Evolutionary conservation across 306 rosid species (phyloP).

Genomic region (Sechiopsis laciniata): DNA sequence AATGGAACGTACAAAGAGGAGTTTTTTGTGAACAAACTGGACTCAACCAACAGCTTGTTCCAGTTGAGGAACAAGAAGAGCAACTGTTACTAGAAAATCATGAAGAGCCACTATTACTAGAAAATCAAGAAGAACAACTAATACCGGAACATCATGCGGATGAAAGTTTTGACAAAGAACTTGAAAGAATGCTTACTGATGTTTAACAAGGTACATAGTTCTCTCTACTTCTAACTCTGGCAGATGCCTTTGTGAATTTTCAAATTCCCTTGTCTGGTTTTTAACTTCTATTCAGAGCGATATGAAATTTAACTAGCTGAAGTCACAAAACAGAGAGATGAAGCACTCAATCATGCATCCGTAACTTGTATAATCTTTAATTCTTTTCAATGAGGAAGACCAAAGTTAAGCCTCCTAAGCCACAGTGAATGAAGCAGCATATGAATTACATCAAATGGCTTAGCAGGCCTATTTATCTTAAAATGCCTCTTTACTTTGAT

Average conservation of each 20-base stretch:
- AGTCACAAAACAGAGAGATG: neutral
- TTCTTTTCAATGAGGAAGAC: conserved; percentile 17
- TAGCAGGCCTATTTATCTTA: conserved; percentile 53
- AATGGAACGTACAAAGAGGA: conserved; percentile 53
- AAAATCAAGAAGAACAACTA: neutral
- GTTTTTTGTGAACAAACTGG: conserved; percentile 52
- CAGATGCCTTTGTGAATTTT: neutral
- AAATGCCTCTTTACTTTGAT: conserved; percentile 45
- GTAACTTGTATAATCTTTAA: neutral
- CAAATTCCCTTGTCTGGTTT: neutral
- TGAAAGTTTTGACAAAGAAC: conserved; percentile 27
- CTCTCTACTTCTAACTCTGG: neutral
- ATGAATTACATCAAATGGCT: conserved; percentile 58
- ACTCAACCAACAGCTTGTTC: conserved; percentile 19
- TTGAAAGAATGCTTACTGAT: conserved; percentile 29
- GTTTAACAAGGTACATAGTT: neutral
- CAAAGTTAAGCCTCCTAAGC: conserved; percentile 51
- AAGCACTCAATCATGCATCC: neutral
- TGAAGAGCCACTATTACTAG: neutral
- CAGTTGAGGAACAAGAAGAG: neutral
- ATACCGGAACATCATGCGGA: neutral
- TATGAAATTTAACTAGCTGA: neutral
- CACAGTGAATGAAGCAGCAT: conserved; percentile 79
- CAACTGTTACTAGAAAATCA: neutral
- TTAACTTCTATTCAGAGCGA: neutral